These are phyloP conservation scores for Wickerhamiella musiphila DNA, from an alignment of 805 yeast genomes.

Conservation along the genomic window DNA sequence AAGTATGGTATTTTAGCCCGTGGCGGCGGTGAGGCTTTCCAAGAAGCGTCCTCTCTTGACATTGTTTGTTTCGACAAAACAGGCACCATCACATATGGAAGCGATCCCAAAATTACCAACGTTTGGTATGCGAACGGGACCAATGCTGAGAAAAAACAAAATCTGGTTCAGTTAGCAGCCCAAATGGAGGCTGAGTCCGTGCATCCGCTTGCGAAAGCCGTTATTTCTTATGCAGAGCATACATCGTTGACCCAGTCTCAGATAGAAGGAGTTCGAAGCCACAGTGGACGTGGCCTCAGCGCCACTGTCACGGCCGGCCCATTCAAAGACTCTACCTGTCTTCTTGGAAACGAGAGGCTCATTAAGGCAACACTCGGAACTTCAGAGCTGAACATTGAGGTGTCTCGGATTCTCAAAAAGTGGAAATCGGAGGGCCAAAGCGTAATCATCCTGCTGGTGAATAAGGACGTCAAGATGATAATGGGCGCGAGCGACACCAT, in stretches of 20 bases:
- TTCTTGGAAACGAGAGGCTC: conserved; percentile 43
- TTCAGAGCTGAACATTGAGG: too few relatives aligned
- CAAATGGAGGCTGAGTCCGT: conserved; percentile 40
- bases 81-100: conserved; percentile 54
- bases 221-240: conserved; percentile 25
- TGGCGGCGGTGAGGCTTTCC: conserved; percentile 73
- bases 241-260: conserved; percentile 4
- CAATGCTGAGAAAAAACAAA: conserved; percentile 9
- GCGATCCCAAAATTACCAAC: conserved; percentile 41
- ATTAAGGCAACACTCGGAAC: too few relatives aligned
- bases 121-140: conserved; percentile 14
- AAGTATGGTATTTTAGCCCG: conserved; percentile 56
- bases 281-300: conserved; percentile 13
- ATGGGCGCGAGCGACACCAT: conserved; percentile 38
- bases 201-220: conserved; percentile 52
- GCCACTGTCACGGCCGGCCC: conserved; percentile 10
- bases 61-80: conserved; percentile 65
- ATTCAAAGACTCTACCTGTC: conserved; percentile 12
- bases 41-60: conserved; percentile 48
- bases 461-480: conserved; percentile 23
- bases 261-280: conserved; percentile 8
- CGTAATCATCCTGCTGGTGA: conserved; percentile 35
- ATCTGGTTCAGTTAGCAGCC: conserved; percentile 27
- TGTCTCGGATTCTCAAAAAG: conserved; percentile 25
- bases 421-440: conserved; percentile 57